Base-by-base conservation (phyloP, 2,329 filamentous ascomycete genomes). In the Thermoascus crustaceus region DNA sequence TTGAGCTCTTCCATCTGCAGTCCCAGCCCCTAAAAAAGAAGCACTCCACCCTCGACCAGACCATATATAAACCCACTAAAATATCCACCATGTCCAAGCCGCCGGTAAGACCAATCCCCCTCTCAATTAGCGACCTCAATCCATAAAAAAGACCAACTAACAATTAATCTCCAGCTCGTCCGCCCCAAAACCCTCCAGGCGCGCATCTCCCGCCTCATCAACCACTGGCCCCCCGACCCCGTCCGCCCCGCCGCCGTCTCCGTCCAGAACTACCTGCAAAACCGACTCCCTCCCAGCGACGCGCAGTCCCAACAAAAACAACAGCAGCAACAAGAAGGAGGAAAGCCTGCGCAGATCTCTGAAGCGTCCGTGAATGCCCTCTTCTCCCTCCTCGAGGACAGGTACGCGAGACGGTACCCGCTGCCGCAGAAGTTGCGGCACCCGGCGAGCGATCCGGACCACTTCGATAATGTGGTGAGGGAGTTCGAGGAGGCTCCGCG, bases 321-420 rank as follows among this genome's bases (percentile, higher is more conserved):
- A n/a, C n/a, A n/a, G n/a, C n/a, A n/a, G n/a, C n/a, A n/a, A n/a
- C n/a, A n/a, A n/a, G n/a, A n/a, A n/a, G n/a, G n/a, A n/a, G n/a
- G n/a, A n/a, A 38, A 45, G 37, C 30, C 43, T 24, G 31, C 35
- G 25, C 43, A 44, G 37, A 46, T 57, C 35, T 51, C 56, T 36
- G 47, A 61, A 50, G 41, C 57, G n/a, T 61, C 57, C 14, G 48
- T 76, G 35, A 78, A 78, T 46, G 75, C 73, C 4, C 66, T 80
- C 1, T 76, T 73, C 42, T 68, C 72, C 2, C 58, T 80, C n/a
- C 59, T 80, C 2, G 73, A 78, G 44, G 68, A 80, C 49, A 60
- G 72, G 32, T 78, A 76, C 47, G 60, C 56, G 30, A 71, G 68
- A 23, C 49, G 65, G 48, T 74, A 69, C 41, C 70, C 71, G 2